These are phyloP conservation scores for Cercospora sp. DNA, from an alignment of 2,329 filamentous ascomycete genomes.

Conservation along the genomic window DNA sequence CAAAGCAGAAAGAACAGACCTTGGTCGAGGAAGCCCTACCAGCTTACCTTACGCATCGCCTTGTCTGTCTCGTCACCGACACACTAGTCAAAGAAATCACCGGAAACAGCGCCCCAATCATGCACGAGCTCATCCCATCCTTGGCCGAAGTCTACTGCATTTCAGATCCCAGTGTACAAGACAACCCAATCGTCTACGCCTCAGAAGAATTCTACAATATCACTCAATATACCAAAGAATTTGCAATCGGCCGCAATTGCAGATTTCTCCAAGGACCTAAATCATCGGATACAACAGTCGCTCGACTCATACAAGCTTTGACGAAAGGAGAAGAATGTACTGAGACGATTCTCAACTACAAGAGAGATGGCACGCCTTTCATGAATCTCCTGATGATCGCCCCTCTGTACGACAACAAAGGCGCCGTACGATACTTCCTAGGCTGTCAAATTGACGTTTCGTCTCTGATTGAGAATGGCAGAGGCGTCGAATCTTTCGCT, in stretches of 20 bases:
- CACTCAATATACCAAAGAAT: constrained; percentile 46
- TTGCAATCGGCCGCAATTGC: constrained; percentile 48
- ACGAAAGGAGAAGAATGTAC: constrained; percentile 44
- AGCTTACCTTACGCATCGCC: constrained; percentile 44
- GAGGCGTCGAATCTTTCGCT: constrained; percentile 41
- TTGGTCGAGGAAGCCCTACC: constrained; percentile 46
- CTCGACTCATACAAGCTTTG: constrained; percentile 41
- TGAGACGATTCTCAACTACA: constrained; percentile 48
- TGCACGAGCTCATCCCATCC: constrained; percentile 44
- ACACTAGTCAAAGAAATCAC: constrained; percentile 48
- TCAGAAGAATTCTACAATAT: constrained; percentile 49
- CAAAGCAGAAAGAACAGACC: constrained; percentile 37
- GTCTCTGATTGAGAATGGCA: constrained; percentile 39
- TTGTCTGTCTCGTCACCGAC: constrained; percentile 45
- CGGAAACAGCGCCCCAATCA: constrained; percentile 43
- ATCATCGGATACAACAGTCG: constrained; percentile 38
- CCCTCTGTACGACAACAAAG: constrained; percentile 46
- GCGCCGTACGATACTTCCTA: constrained; percentile 43
- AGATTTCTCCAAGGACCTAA: constrained; percentile 48
- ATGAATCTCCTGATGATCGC: constrained; percentile 45
- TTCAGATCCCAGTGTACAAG: constrained; percentile 45
- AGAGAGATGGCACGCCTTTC: constrained; percentile 44
- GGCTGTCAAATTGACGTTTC: constrained; percentile 45
- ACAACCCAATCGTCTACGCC: constrained; percentile 50
- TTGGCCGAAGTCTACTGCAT: constrained; percentile 50